These are phyloP conservation scores for Eucalyptus melliodora DNA, from an alignment of 345 rosid species.

Conservation along the genomic window DNA sequence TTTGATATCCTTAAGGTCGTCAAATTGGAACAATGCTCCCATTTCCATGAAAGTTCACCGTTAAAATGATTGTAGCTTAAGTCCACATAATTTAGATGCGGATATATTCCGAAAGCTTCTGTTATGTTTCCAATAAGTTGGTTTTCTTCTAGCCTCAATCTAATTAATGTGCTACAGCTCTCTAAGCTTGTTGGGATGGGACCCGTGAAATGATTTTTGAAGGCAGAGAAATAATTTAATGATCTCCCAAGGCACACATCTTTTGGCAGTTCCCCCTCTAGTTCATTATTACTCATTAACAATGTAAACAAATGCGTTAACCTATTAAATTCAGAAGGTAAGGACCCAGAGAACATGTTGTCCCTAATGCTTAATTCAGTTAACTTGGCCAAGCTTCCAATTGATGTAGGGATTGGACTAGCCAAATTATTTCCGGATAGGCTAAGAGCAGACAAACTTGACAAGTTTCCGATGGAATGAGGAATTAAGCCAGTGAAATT, in stretches of 20 bases:
- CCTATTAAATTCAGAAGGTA: not conserved
- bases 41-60: too few relatives aligned
- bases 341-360: not conserved
- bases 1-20: not conserved
- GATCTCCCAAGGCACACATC: too few relatives aligned
- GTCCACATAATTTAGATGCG: not conserved
- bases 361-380: rapidly evolving
- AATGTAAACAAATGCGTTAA: too few relatives aligned
- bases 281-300: too few relatives aligned
- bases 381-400: not conserved
- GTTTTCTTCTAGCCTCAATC: not conserved
- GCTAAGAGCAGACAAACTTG: too few relatives aligned
- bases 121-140: not conserved
- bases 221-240: rapidly evolving
- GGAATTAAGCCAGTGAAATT: too few relatives aligned
- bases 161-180: not conserved
- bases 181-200: not conserved
- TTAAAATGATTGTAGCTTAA: not conserved
- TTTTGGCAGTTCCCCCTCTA: too few relatives aligned
- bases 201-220: not conserved
- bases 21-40: not conserved
- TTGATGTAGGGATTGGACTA: rapidly evolving
- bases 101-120: not conserved
- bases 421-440: too few relatives aligned
- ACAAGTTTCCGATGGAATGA: too few relatives aligned